These are phyloP conservation scores for Xylaria venustula DNA, from an alignment of 495 filamentous ascomycete species.

Conservation along the genomic window DNA sequence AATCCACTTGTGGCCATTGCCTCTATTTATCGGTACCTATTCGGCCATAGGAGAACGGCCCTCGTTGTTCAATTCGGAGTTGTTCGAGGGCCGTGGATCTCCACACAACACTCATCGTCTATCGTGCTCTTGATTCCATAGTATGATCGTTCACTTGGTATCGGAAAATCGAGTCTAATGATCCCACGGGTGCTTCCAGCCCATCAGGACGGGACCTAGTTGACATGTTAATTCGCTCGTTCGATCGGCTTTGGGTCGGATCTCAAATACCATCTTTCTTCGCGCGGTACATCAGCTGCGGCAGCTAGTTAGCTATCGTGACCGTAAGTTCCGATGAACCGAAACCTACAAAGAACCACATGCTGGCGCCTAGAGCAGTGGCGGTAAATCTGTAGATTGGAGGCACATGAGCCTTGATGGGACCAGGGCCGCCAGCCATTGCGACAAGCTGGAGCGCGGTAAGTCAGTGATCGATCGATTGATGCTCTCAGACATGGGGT, in stretches of 20 bases:
- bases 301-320: background rate
- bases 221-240: conserved; percentile 21
- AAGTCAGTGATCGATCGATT: background rate
- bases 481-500: background rate
- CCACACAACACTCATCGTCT: background rate
- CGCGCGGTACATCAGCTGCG: conserved; percentile 87
- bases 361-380: conserved; percentile 84
- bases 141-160: background rate
- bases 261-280: conserved; percentile 73
- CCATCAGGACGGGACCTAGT: conserved; percentile 69
- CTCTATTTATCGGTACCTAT: conserved; percentile 13
- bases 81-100: background rate
- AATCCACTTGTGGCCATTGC: background rate
- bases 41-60: background rate
- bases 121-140: background rate
- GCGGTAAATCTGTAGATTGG: conserved; percentile 80
- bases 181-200: conserved; percentile 98
- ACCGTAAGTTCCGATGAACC: background rate
- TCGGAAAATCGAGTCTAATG: conserved; percentile 61
- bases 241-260: conserved; percentile 6
- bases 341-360: conserved; percentile 95
- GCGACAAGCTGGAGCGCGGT: conserved; percentile 8
- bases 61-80: background rate
- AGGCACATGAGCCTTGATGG: conserved; percentile 57
- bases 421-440: conserved; percentile 24